phyloP scores from a whole-genome alignment of 2,329 filamentous ascomycete species.

The Celoporthe dispersa region DNA sequence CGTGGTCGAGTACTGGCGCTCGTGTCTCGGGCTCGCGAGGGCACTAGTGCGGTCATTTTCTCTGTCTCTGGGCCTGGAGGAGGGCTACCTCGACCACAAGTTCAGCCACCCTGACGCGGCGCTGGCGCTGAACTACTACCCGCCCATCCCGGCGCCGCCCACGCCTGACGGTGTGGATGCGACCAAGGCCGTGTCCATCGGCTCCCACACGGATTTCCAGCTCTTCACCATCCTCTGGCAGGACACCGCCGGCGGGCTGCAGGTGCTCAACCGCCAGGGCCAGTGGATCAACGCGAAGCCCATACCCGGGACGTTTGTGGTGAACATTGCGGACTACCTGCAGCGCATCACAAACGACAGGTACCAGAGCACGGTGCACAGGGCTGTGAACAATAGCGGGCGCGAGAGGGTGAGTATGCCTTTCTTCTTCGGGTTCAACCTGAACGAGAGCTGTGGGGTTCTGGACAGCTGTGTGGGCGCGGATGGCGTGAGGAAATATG shows the following conservation, averaged over 20 bases:
- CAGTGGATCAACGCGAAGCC: constrained; percentile 49
- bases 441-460: constrained; percentile 47
- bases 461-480: constrained; percentile 43
- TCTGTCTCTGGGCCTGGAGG: constrained; percentile 56
- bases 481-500: constrained; percentile 43
- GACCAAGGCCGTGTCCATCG: constrained; percentile 44
- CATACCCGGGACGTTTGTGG: constrained; percentile 49
- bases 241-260: constrained; percentile 46
- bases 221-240: constrained; percentile 55
- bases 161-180: constrained; percentile 28
- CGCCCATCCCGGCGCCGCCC: constrained; percentile 31
- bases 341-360: constrained; percentile 55
- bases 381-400: constrained; percentile 47
- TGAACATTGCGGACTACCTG: constrained; percentile 57
- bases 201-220: constrained; percentile 59
- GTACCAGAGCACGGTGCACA: constrained; percentile 54
- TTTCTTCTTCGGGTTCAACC: constrained; percentile 51
- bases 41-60: constrained; percentile 58
- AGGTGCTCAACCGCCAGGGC: constrained; percentile 46
- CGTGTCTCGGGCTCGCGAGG: constrained; percentile 55
- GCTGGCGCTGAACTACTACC: constrained; percentile 48
- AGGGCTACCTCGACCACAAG: constrained; percentile 59
- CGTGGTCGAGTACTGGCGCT: constrained; percentile 51
- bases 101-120: constrained; percentile 55
- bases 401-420: constrained; percentile 49